These are phyloP conservation scores for Hericium alpestre DNA, from an alignment of 768 basidiomycete species.

Conservation along the genomic window DNA sequence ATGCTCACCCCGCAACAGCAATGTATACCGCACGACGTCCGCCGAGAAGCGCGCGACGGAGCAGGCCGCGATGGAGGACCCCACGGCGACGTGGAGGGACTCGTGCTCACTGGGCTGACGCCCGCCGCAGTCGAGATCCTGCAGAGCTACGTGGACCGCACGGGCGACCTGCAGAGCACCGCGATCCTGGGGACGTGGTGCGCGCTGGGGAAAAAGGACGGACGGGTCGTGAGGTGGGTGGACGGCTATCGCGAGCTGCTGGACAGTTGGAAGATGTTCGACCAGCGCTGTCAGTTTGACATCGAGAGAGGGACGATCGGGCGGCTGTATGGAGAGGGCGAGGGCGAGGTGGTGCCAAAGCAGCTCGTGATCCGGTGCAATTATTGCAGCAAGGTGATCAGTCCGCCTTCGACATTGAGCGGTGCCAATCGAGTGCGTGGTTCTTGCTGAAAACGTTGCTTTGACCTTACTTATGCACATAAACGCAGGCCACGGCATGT, in stretches of 20 bases:
- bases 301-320: conserved; percentile 64
- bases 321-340: conserved; percentile 44
- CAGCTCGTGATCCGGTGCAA: conserved; percentile 72
- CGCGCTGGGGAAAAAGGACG: conserved; percentile 45
- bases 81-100: conserved; percentile 68
- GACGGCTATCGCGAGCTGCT: conserved; percentile 57
- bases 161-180: conserved; percentile 62
- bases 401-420: conserved; percentile 18
- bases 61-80: conserved; percentile 65
- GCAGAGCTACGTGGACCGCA: conserved; percentile 57
- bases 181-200: conserved; percentile 52
- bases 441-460: neutral
- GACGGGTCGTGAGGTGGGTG: conserved; percentile 47
- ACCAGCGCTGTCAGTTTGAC: conserved; percentile 63
- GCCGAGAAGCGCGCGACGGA: conserved; percentile 87
- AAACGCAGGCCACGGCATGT: conserved; percentile 50
- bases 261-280: conserved; percentile 57
- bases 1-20: conserved; percentile 38
- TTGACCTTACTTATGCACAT: conserved; percentile 3
- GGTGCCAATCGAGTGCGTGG: conserved; percentile 31
- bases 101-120: conserved; percentile 70
- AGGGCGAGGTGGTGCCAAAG: conserved; percentile 41
- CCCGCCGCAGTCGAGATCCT: conserved; percentile 56
- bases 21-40: conserved; percentile 77
- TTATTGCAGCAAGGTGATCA: conserved; percentile 66